phyloP scores from a whole-genome alignment of 768 basidiomycete genomes.

The Nidularia sp. region DNA sequence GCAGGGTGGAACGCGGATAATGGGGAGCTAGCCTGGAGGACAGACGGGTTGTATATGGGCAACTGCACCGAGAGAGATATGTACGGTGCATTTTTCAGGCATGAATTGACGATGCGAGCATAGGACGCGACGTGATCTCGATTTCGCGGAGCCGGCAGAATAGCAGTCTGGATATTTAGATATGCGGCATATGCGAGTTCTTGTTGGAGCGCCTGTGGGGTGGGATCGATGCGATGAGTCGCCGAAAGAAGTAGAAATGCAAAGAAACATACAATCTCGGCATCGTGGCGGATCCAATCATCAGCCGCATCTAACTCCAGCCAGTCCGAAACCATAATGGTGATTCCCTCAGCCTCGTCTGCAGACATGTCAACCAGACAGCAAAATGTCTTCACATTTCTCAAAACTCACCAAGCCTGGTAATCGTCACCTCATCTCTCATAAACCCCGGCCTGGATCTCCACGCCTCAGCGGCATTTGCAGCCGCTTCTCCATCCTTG shows the following conservation, averaged over 20 bases:
- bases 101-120: conserved; percentile 83
- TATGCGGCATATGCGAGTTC: conserved; percentile 93
- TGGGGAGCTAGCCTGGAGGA: conserved; percentile 38
- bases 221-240: conserved; percentile 2
- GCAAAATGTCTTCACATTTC: not conserved
- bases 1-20: conserved; percentile 14
- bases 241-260: conserved; percentile 7
- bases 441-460: conserved; percentile 75
- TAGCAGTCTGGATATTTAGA: conserved; percentile 78
- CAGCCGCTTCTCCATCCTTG: conserved; percentile 37
- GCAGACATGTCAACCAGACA: not conserved
- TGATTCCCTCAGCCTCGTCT: conserved; percentile 75
- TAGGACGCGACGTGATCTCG: conserved; percentile 87
- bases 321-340: conserved; percentile 89
- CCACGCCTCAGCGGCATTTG: conserved; percentile 81
- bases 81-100: conserved; percentile 64
- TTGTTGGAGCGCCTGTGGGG: conserved; percentile 78
- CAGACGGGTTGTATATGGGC: conserved; percentile 74
- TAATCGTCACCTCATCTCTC: conserved; percentile 84
- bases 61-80: conserved; percentile 81
- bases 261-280: conserved; percentile 76
- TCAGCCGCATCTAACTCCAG: conserved; percentile 90
- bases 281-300: conserved; percentile 93
- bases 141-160: conserved; percentile 85
- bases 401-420: conserved; percentile 66